These are phyloP conservation scores for Rhodotorula sp. DNA, from an alignment of 1,284 basidiomycete species.

Conservation along the genomic window DNA sequence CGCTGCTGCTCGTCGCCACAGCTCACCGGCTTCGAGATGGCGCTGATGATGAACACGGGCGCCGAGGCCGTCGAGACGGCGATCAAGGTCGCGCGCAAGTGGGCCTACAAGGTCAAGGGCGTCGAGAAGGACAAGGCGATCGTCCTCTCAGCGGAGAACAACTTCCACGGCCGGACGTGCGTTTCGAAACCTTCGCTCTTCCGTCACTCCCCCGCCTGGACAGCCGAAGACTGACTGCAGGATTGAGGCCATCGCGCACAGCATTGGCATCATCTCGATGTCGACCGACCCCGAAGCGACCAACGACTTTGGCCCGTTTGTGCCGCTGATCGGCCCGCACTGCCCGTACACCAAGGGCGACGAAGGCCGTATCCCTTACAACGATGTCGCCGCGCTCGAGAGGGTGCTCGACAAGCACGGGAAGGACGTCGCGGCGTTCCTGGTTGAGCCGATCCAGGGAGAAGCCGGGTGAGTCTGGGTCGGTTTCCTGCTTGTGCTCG, in stretches of 20 bases:
- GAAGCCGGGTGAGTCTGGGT: constrained; percentile 63
- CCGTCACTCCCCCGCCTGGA: constrained; percentile 31
- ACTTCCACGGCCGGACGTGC: constrained; percentile 94
- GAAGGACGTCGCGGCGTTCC: constrained; percentile 81
- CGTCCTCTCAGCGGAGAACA: constrained; percentile 81
- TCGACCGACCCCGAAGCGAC: constrained; percentile 91
- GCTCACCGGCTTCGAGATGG: constrained; percentile 60
- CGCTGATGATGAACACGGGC: constrained; percentile 99
- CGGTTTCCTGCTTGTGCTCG: not conserved
- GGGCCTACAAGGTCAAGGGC: constrained; percentile 83
- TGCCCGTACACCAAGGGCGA: constrained; percentile 55
- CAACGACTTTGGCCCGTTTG: constrained; percentile 84
- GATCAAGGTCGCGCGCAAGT: constrained; percentile 81
- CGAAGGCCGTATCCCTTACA: constrained; percentile 65
- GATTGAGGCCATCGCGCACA: not conserved
- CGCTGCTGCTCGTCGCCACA: constrained; percentile 1
- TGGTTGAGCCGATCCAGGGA: constrained; percentile 97
- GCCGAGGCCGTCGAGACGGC: constrained; percentile 95
- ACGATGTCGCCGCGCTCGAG: constrained; percentile 76
- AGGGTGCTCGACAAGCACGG: constrained; percentile 71
- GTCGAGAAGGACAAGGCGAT: constrained; percentile 79
- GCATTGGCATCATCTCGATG: constrained; percentile 61
- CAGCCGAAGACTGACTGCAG: not conserved
- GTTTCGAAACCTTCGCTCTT: constrained; percentile 70
- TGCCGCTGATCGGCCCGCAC: constrained; percentile 75